These are phyloP conservation scores for Teratosphaeriaceae sp. DNA, from an alignment of 2,329 filamentous ascomycete species.

Conservation along the genomic window DNA sequence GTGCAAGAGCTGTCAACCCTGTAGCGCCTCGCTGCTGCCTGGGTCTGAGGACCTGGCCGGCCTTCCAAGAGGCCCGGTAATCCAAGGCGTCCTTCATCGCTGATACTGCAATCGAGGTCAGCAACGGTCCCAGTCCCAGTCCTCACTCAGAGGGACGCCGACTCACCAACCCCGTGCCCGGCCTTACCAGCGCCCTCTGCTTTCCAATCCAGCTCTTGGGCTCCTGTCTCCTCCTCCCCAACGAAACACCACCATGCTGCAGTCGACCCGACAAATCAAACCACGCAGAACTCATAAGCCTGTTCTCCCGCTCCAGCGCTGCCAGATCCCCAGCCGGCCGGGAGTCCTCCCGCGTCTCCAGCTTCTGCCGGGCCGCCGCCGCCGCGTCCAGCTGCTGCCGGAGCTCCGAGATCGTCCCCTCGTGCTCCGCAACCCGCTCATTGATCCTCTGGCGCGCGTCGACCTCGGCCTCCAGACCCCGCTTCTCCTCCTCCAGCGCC, in stretches of 20 bases:
- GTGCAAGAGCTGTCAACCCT: no score
- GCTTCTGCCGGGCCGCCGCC: constrained; percentile 9
- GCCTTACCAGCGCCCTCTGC: constrained; percentile 53
- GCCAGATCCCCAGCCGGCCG: constrained; percentile 44
- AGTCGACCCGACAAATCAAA: constrained; percentile 72
- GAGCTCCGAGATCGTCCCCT: constrained; percentile 22
- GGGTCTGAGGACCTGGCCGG: no score
- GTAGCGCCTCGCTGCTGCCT: no score
- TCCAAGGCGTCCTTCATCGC: background rate
- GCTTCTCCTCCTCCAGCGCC: constrained; percentile 22
- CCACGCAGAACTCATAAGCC: constrained; percentile 76
- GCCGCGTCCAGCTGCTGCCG: constrained; percentile 23
- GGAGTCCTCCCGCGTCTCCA: constrained; percentile 2
- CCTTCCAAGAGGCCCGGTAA: no score
- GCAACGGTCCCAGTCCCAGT: background rate
- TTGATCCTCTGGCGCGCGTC: constrained; percentile 14
- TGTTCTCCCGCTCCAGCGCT: constrained; percentile 70
- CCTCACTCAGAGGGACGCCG: background rate
- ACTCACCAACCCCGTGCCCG: constrained; percentile 6
- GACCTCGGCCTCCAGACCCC: constrained; percentile 8
- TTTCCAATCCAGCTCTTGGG: constrained; percentile 80
- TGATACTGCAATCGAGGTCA: background rate
- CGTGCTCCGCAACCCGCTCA: constrained; percentile 20
- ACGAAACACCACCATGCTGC: constrained; percentile 74
- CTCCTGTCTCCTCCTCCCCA: constrained; percentile 67